A percentile compares a stretch with the other conserved stretches of the same genome.
Evolutionary conservation across 129 eudicot genomes (phyloP).

Genomic region (Saposhnikovia divaricata): DNA sequence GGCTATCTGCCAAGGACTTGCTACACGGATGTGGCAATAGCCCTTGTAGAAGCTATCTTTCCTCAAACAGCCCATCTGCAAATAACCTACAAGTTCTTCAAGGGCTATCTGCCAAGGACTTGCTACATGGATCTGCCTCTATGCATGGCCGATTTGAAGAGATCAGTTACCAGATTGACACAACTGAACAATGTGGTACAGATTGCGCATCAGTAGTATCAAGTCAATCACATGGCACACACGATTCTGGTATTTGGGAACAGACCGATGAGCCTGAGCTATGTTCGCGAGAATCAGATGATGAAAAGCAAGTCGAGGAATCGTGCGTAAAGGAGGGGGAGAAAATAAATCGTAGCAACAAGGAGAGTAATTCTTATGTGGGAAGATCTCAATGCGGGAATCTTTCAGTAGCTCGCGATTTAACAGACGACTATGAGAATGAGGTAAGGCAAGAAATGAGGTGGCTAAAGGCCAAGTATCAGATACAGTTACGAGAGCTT

Average conservation of each 20-base stretch:
- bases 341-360: not conserved
- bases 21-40: slow-evolving; percentile 26
- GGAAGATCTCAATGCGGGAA: slow-evolving; percentile 3
- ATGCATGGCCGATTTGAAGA: slow-evolving; percentile 86
- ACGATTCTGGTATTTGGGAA: slow-evolving; percentile 36
- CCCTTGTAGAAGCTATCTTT: slow-evolving; percentile 15
- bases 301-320: slow-evolving; percentile 15
- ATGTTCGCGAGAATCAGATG: slow-evolving; percentile 17
- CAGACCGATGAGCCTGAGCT: slow-evolving; percentile 29
- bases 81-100: slow-evolving; percentile 27
- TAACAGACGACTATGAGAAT: slow-evolving; percentile 38
- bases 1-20: slow-evolving; percentile 1
- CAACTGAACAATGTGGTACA: slow-evolving; percentile 43
- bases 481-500: slow-evolving; percentile 49
- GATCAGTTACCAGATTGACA: slow-evolving; percentile 54
- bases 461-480: slow-evolving; percentile 78
- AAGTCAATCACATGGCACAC: slow-evolving; percentile 46
- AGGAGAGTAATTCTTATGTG: slow-evolving; percentile 3
- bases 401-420: slow-evolving; percentile 13
- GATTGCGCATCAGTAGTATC: slow-evolving; percentile 52
- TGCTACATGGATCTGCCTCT: slow-evolving; percentile 41
- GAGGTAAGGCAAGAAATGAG: slow-evolving; percentile 51
- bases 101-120: not conserved
- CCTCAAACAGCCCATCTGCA: slow-evolving; percentile 12
- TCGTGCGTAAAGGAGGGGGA: not conserved